Conservation (phyloP, 768 basidiomycete species). For the Termitomyces heimii region DNA sequence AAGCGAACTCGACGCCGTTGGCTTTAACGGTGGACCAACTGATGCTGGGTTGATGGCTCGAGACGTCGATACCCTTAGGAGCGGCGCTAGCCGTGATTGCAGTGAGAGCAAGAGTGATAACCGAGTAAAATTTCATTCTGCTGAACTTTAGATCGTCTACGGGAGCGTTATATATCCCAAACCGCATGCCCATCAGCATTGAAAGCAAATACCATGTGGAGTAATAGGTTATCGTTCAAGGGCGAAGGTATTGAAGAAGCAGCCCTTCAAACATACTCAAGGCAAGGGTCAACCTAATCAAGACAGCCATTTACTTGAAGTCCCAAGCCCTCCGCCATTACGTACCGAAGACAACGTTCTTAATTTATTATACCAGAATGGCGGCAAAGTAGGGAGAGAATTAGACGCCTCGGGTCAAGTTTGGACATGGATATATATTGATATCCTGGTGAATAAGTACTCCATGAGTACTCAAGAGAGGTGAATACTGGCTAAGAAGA, state of each 20-base stretch:
- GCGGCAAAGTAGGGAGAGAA: no score
- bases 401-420: no score
- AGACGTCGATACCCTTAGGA: slow-evolving; percentile 52
- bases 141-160: not conserved
- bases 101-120: slow-evolving; percentile 10
- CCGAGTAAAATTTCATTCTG: slow-evolving; percentile 14
- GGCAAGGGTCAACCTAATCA: not conserved
- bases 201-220: not conserved
- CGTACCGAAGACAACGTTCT: no score
- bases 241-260: not conserved
- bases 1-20: slow-evolving; percentile 49
- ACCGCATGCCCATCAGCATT: not conserved
- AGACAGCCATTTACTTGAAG: not conserved
- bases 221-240: not conserved
- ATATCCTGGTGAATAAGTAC: no score
- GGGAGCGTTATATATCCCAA: slow-evolving; percentile 3
- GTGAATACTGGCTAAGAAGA: no score
- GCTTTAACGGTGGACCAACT: slow-evolving; percentile 46
- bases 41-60: slow-evolving; percentile 39
- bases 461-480: no score
- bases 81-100: slow-evolving; percentile 16
- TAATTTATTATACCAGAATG: no score
- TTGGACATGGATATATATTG: no score
- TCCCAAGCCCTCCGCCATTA: not conserved
- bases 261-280: not conserved